Conservation (phyloP, 306 rosid species). For the Oxytropis ochrocephala region DNA sequence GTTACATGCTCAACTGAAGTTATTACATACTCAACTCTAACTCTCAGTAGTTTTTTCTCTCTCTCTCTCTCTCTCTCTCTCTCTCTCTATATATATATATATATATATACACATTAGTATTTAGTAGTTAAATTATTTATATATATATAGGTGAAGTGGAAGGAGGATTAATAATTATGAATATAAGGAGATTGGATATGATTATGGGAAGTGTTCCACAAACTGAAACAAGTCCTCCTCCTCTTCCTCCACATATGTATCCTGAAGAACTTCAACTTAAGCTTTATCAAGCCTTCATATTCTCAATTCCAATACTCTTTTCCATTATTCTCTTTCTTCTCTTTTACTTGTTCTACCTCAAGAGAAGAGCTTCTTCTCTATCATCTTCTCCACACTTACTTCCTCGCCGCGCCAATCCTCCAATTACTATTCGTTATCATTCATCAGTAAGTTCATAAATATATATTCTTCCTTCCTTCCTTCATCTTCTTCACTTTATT, state of each 20-base stretch:
- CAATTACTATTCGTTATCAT: conserved; percentile 24
- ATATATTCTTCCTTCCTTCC: not conserved
- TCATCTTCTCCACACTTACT: conserved; percentile 35
- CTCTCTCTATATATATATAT: too few species aligned
- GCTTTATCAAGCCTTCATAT: conserved; percentile 91
- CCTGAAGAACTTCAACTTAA: conserved; percentile 79
- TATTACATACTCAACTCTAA: too few species aligned
- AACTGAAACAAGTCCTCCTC: conserved; percentile 32
- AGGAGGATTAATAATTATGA: not conserved
- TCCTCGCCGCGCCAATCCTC: conserved; percentile 32
- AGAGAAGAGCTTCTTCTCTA: conserved; percentile 53
- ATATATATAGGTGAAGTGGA: not conserved
- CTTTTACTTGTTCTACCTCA: conserved; percentile 82
- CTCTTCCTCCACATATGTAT: conserved; percentile 59
- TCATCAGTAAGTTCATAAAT: conserved; percentile 26
- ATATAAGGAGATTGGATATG: not conserved
- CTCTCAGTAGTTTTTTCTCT: too few species aligned
- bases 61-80: too few species aligned
- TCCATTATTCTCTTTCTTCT: conserved; percentile 75
- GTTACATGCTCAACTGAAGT: too few species aligned
- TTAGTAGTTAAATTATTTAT: too few species aligned
- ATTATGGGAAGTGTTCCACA: conserved; percentile 40
- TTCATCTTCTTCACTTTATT: not conserved
- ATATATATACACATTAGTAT: too few species aligned
- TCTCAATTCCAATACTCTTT: conserved; percentile 86